A percentile compares a stretch with the other conserved stretches of the same genome.
Conservation (phyloP, 2,329 filamentous ascomycete genomes). For the Grosmannia huntii region DNA sequence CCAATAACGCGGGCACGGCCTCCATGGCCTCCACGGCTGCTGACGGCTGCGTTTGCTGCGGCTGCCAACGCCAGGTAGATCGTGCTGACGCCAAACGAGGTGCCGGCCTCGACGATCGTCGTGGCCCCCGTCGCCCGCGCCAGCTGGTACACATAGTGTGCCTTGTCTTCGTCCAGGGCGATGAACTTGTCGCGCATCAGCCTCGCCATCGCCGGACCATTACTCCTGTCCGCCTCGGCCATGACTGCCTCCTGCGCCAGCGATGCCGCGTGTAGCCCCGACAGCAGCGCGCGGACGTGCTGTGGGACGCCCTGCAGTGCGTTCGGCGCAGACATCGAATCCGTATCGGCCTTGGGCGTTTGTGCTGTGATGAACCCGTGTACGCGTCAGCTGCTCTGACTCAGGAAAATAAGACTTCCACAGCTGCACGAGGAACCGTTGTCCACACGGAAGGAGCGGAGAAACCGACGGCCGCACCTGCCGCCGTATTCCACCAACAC, state of each 20-base stretch:
- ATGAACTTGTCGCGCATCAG: conserved; percentile 44
- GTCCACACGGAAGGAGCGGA: too few species aligned
- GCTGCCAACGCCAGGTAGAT: conserved; percentile 49
- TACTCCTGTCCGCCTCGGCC: background rate
- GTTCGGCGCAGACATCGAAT: background rate
- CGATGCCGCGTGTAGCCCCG: conserved; percentile 8
- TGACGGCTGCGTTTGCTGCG: conserved; percentile 26
- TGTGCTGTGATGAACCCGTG: too few species aligned
- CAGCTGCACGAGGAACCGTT: too few species aligned
- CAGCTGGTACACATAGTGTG: conserved; percentile 41
- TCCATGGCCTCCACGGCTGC: conserved; percentile 2
- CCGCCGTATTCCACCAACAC: too few species aligned
- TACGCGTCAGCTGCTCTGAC: too few species aligned
- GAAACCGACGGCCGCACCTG: too few species aligned
- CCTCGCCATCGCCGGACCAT: conserved; percentile 1
- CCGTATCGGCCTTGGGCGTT: background rate
- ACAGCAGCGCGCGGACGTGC: conserved; percentile 5
- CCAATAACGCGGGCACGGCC: conserved; percentile 32
- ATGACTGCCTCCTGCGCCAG: conserved; percentile 6
- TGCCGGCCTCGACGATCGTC: conserved; percentile 46
- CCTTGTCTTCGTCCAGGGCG: conserved; percentile 46
- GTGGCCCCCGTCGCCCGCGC: conserved; percentile 32
- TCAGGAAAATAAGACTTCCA: too few species aligned
- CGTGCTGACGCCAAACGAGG: conserved; percentile 48
- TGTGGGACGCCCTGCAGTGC: conserved; percentile 1